phyloP scores from a whole-genome alignment of 345 rosid genomes.

The Pseudoturritis turrita region DNA sequence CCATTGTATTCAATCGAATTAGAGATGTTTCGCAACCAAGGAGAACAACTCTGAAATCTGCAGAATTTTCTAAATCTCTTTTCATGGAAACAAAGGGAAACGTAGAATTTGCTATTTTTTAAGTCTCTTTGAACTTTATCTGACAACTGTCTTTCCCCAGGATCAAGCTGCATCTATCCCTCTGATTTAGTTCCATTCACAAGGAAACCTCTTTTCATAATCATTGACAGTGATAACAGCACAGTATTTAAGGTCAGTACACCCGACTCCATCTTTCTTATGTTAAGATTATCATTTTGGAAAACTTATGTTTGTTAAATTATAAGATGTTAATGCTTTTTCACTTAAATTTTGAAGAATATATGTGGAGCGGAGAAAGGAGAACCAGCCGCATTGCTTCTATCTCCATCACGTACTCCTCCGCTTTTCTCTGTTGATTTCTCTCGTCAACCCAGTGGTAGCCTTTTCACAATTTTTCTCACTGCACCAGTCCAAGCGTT shows the following conservation, averaged over 20 bases:
- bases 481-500: constrained; percentile 86
- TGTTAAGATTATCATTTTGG: constrained; percentile 12
- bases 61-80: neutral
- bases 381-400: constrained; percentile 87
- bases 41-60: neutral
- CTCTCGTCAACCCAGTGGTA: constrained; percentile 68
- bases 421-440: constrained; percentile 45
- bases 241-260: constrained; percentile 60
- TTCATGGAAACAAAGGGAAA: neutral
- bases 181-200: constrained; percentile 88
- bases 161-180: constrained; percentile 76
- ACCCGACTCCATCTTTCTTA: constrained; percentile 9
- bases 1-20: neutral
- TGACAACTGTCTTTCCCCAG: constrained; percentile 35
- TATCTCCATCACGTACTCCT: constrained; percentile 64
- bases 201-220: constrained; percentile 74
- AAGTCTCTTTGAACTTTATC: neutral
- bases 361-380: constrained; percentile 90
- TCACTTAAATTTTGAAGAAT: constrained; percentile 37
- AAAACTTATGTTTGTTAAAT: neutral
- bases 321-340: neutral
- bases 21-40: neutral
- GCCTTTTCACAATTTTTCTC: constrained; percentile 79
- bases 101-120: neutral
- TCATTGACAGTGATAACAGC: constrained; percentile 78